A percentile compares a stretch with the other conserved stretches of the same genome.
Conservation (phyloP, 1,284 basidiomycete genomes). For the Apiotrichum sp. region DNA sequence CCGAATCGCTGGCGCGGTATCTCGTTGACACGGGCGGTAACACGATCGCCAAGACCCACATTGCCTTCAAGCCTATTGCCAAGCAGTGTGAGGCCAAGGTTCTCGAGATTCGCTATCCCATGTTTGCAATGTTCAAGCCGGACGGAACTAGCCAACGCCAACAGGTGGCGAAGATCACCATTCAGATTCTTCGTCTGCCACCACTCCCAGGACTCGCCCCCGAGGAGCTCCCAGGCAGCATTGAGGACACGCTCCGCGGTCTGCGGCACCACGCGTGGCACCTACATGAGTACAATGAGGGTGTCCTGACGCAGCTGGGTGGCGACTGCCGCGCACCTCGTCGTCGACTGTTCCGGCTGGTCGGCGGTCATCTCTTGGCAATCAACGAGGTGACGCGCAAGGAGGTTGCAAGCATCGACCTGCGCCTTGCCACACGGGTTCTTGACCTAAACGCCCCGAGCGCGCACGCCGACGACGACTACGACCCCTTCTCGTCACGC, state of each 20-base stretch:
- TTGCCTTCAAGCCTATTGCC: conserved; percentile 78
- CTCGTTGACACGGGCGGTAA: conserved; percentile 60
- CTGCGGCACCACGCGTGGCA: conserved; percentile 85
- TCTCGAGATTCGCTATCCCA: conserved; percentile 74
- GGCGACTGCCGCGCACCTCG: conserved; percentile 94
- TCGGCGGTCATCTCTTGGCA: conserved; percentile 79
- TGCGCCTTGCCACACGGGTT: conserved; percentile 72
- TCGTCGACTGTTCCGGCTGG: conserved; percentile 75
- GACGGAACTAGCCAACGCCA: conserved; percentile 53
- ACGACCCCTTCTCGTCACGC: conserved; percentile 57
- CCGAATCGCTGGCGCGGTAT: conserved; percentile 68
- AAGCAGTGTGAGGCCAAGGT: conserved; percentile 70
- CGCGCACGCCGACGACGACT: conserved; percentile 53
- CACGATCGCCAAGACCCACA: conserved; percentile 70
- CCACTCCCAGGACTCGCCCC: conserved; percentile 73
- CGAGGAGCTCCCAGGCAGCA: conserved; percentile 75
- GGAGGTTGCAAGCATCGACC: conserved; percentile 81
- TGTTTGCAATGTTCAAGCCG: conserved; percentile 59
- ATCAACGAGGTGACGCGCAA: conserved; percentile 92
- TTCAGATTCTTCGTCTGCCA: conserved; percentile 85
- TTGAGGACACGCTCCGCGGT: conserved; percentile 88
- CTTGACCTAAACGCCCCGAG: conserved; percentile 56
- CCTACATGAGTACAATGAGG: conserved; percentile 82
- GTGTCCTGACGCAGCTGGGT: conserved; percentile 87
- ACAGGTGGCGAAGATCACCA: conserved; percentile 64